Evolutionary conservation across 1,284 basidiomycete genomes (phyloP).

Genomic region (Trichosporon inkin): DNA sequence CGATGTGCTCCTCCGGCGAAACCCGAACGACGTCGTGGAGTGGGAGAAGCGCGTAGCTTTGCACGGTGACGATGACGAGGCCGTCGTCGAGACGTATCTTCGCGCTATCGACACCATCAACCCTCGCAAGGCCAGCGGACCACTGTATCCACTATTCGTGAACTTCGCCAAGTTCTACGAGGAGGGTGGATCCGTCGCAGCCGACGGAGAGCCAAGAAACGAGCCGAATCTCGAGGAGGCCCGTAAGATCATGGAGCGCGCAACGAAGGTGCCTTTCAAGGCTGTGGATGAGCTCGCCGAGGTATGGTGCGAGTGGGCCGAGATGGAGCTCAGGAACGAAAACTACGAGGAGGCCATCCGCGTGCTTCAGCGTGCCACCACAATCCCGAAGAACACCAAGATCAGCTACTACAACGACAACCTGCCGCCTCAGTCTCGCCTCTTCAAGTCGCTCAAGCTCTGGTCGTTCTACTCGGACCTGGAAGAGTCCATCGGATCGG

Average conservation of each 20-base stretch:
- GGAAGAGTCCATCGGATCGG: constrained; percentile 91
- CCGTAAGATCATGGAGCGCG: constrained; percentile 88
- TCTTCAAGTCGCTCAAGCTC: constrained; percentile 97
- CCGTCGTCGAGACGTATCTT: constrained; percentile 89
- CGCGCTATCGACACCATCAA: constrained; percentile 82
- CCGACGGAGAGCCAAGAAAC: constrained; percentile 57
- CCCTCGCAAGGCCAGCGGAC: constrained; percentile 85
- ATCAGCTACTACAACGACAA: constrained; percentile 92
- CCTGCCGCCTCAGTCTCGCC: constrained; percentile 76
- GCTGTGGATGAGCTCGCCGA: constrained; percentile 97
- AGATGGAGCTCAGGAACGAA: constrained; percentile 93
- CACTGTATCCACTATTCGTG: constrained; percentile 84
- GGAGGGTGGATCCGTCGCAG: constrained; percentile 68
- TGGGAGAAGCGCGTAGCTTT: constrained; percentile 98
- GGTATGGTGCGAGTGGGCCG: constrained; percentile 98
- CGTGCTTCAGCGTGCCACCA: constrained; percentile 92
- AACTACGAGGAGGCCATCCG: constrained; percentile 93
- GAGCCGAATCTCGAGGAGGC: constrained; percentile 80
- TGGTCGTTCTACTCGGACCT: constrained; percentile 99
- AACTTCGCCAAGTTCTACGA: constrained; percentile 98
- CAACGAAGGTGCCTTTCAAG: constrained; percentile 84
- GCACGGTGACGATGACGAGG: constrained; percentile 87
- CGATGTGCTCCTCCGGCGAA: constrained; percentile 86
- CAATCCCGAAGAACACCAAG: constrained; percentile 81
- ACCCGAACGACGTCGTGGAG: constrained; percentile 97